Evolutionary conservation across 1,284 basidiomycete species (phyloP).

Genomic region (Trichosporon coremiiforme): DNA sequence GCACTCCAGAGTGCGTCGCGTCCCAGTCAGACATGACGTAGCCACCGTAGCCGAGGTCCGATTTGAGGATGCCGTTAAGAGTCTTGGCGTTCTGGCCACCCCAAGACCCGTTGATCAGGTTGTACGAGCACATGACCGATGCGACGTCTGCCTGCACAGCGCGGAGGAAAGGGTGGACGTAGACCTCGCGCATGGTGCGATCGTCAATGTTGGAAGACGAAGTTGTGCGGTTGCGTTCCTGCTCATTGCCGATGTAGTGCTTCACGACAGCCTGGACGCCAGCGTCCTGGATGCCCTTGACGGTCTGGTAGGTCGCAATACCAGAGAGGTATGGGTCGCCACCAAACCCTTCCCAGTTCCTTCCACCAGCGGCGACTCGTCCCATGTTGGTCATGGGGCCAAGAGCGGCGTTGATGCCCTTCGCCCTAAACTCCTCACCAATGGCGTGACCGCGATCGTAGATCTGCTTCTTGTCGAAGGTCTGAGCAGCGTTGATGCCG

Average conservation of each 20-base stretch:
- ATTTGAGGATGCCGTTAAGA: slow-evolving; percentile 71
- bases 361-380: slow-evolving; percentile 66
- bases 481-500: slow-evolving; percentile 71
- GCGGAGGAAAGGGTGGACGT: slow-evolving; percentile 61
- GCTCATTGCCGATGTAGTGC: slow-evolving; percentile 40
- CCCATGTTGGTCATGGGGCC: slow-evolving; percentile 61
- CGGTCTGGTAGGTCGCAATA: slow-evolving; percentile 70
- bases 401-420: slow-evolving; percentile 74
- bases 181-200: slow-evolving; percentile 38
- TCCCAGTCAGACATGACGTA: slow-evolving; percentile 38
- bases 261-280: slow-evolving; percentile 63
- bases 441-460: slow-evolving; percentile 72
- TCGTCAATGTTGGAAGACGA: slow-evolving; percentile 37
- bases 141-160: slow-evolving; percentile 71
- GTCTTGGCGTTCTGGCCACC: slow-evolving; percentile 66
- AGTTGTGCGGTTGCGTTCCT: slow-evolving; percentile 36
- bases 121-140: slow-evolving; percentile 74
- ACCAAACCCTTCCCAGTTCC: slow-evolving; percentile 85
- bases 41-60: slow-evolving; percentile 66
- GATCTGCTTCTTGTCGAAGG: slow-evolving; percentile 72
- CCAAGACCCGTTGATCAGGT: slow-evolving; percentile 65
- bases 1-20: slow-evolving; percentile 27
- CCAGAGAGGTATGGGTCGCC: slow-evolving; percentile 67
- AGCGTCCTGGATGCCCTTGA: slow-evolving; percentile 70
- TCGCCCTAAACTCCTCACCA: slow-evolving; percentile 74